phyloP scores from a whole-genome alignment of 305 asterid genomes.

The Stenogyne calaminthoides region DNA sequence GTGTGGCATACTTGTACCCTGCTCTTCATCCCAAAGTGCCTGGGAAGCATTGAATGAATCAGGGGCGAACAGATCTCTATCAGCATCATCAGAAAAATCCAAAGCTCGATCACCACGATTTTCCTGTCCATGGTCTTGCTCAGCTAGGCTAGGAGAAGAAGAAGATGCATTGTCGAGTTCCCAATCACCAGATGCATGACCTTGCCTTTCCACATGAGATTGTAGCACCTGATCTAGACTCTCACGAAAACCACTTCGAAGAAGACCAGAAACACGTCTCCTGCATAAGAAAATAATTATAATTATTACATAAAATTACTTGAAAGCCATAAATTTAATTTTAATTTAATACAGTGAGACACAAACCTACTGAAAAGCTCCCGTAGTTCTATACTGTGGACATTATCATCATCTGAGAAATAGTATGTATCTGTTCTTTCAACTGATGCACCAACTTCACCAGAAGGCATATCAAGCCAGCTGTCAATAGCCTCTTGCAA shows the following conservation, averaged over 20 bases:
- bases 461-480: constrained; percentile 70
- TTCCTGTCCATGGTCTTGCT: constrained; percentile 50
- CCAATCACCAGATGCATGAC: constrained; percentile 65
- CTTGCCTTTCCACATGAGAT: constrained; percentile 76
- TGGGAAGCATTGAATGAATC: constrained; percentile 35
- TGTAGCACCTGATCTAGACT: constrained; percentile 82
- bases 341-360: constrained; percentile 3
- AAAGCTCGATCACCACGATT: constrained; percentile 37
- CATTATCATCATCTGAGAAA: constrained; percentile 71
- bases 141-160: constrained; percentile 42
- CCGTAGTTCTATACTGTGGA: constrained; percentile 68
- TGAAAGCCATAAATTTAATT: background rate
- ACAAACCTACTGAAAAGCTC: constrained; percentile 86
- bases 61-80: constrained; percentile 34
- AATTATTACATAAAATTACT: background rate
- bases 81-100: constrained; percentile 33
- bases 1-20: constrained; percentile 45
- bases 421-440: constrained; percentile 51
- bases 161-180: constrained; percentile 50
- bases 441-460: constrained; percentile 45
- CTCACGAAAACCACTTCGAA: constrained; percentile 86
- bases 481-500: constrained; percentile 69
- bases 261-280: constrained; percentile 91
- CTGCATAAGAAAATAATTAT: constrained; percentile 41
- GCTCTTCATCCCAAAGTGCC: constrained; percentile 62